Base-by-base conservation (phyloP, 2,329 filamentous ascomycete species). In the Camptophora hylomeconis region DNA sequence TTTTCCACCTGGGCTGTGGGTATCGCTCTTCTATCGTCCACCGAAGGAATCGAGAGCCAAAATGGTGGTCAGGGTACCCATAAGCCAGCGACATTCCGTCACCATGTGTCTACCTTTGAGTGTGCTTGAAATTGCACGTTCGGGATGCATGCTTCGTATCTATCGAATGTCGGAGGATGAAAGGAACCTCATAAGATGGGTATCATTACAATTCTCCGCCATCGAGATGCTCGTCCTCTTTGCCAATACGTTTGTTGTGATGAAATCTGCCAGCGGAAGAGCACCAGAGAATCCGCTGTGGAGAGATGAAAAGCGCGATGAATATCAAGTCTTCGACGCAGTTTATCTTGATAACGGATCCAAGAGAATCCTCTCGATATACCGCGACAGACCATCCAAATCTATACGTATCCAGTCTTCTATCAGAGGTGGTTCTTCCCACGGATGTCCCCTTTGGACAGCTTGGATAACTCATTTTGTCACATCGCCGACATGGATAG, bases 371-470 rank as follows among this genome's bases (percentile, higher is more conserved):
- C 52, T 75, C 30, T 64, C 68, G 8, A 50, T 75, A 9, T 69
- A 61, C 41, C 50, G 53, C 22, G 70, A 75, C 33, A 49, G 41
- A 10, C 51, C 58, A 13, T 66, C 65, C 2, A 58, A 61, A 7
- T 61, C 61, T 3, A 52, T 75, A 1, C 56, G 71, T 7, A 55
- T 75, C 14, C 67, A 74, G 43, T 65, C 66, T n/a, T 65, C 65
- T 1, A 52, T 70, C 18, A 56, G 61, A 16, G 53, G 60, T 15
- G 69, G 70, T 1, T 57, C 27, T 32, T 19, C 26, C 25, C 25
- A 39, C n/a, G 62, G 60, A 12, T 63, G 67, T 2, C 70, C 71
- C 0, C 64, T 75, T 31, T 75, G 71, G 71, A 75, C 69, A 2
- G 65, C 65, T 0, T 71, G 70, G 36, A 55, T 70, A 12, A 65